Conservation (phyloP, 768 basidiomycete genomes). For the Neoboletus subvelutipes region DNA sequence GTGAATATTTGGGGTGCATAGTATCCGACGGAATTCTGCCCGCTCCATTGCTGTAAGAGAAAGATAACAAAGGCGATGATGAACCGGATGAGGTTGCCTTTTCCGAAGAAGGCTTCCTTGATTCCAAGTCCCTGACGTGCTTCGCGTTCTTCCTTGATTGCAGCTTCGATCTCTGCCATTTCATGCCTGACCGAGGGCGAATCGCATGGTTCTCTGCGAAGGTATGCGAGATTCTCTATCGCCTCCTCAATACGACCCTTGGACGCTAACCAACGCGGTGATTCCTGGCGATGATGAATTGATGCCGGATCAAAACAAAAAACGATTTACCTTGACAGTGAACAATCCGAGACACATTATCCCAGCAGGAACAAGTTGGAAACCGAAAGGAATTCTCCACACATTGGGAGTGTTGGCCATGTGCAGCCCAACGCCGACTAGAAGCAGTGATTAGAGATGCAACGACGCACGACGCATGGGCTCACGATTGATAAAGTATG, state of each 20-base stretch:
- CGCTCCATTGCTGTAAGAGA: slow-evolving; percentile 79
- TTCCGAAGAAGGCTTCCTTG: slow-evolving; percentile 73
- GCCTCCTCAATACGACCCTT: slow-evolving; percentile 57
- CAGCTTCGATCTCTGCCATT: slow-evolving; percentile 80
- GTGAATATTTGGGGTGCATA: slow-evolving; percentile 75
- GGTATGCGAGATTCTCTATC: slow-evolving; percentile 58
- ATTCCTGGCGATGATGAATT: slow-evolving; percentile 47
- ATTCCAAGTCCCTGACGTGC: slow-evolving; percentile 63
- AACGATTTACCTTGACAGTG: slow-evolving; percentile 51
- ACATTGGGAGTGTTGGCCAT: slow-evolving; percentile 45
- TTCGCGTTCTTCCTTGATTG: slow-evolving; percentile 69
- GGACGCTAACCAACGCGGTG: slow-evolving; percentile 74
- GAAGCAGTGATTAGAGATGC: background rate
- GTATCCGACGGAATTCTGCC: slow-evolving; percentile 80
- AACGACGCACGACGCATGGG: background rate
- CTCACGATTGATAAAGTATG: slow-evolving; percentile 79
- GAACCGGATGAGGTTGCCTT: slow-evolving; percentile 81
- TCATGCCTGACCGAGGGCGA: slow-evolving; percentile 54
- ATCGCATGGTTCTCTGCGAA: slow-evolving; percentile 46
- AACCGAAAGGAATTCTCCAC: slow-evolving; percentile 73
- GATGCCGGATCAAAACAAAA: background rate
- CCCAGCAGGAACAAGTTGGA: slow-evolving; percentile 74
- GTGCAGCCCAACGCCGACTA: slow-evolving; percentile 62
- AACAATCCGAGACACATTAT: slow-evolving; percentile 67
- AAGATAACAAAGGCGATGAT: slow-evolving; percentile 82